Base-by-base conservation (phyloP, 2,329 filamentous ascomycete species). In the Arthrobotrys sphaeroides region DNA sequence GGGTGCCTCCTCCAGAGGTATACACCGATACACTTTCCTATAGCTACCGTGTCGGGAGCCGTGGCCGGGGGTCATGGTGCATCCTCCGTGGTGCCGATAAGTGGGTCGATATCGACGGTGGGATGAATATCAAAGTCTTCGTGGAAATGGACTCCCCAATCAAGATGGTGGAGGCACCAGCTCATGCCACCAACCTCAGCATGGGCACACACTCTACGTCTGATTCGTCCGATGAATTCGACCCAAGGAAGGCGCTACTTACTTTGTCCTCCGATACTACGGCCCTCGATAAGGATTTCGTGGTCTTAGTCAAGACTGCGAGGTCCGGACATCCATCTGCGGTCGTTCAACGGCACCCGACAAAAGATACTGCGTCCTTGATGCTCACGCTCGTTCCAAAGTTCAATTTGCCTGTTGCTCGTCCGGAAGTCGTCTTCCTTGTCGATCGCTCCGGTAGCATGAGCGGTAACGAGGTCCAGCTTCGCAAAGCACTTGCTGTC, bases 391-490 rank as follows among this genome's bases (percentile, higher is more conserved):
- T 93, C 0, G 89, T 92, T 0, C 90, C 90, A 1, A 89, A 88
- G 76, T 91, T 92, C 82, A 84, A 84, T n/a, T 82, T 91, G 0
- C 87, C 88, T 0, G 80, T 85, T 0, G 83, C 85, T 13, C 82
- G 81, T 16, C 86, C 86, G 0, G 90, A 93, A 80, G 85, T 93
- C 20, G 87, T 93, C 16, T 92, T 93, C 78, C 83, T 93, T 3
- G 90, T 89, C 66, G 91, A 93, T 80, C 86, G 90, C 60, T 91
- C 89, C 67, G 90, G 89, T 0, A 91, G 89, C 72, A 91, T 91
- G 89, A 24, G 43, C 0, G 79, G 81, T 0, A 87, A 85, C 40
- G 90, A 90, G 1, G 77, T 78, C 0, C 85, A 88, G 31, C 83
- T 90, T 2, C 66, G 66, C 12, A 82, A 85, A 22, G 88, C 89